A percentile compares a stretch with the other conserved stretches of the same genome.
Conservation (phyloP, 768 basidiomycete species). For the Leccinum disarticulatum region DNA sequence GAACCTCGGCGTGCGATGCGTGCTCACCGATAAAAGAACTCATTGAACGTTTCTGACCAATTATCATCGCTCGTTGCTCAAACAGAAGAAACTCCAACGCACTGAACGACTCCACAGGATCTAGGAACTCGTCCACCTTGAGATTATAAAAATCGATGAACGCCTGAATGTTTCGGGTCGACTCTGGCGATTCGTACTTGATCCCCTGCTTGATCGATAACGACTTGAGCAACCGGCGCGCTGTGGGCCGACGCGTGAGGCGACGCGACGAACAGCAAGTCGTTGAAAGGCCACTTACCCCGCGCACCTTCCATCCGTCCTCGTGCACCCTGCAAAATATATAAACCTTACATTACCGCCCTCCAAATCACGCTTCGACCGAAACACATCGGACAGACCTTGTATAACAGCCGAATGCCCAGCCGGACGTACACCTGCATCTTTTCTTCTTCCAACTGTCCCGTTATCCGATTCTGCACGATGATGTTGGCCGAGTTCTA, state of each 20-base stretch:
- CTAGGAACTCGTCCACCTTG: conserved; percentile 76
- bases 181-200: conserved; percentile 89
- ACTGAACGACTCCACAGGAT: conserved; percentile 86
- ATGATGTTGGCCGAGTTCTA: conserved; percentile 98
- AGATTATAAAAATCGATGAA: conserved; percentile 93
- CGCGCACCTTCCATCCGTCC: conserved; percentile 86
- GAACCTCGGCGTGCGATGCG: neutral
- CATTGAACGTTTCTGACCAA: conserved; percentile 78
- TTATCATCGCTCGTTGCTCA: neutral
- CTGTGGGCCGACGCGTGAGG: conserved; percentile 49
- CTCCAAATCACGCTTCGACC: neutral
- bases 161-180: conserved; percentile 75
- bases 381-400: conserved; percentile 40
- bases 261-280: neutral
- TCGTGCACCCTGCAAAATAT: conserved; percentile 62
- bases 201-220: conserved; percentile 90
- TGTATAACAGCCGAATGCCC: conserved; percentile 91
- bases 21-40: conserved; percentile 79
- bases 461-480: conserved; percentile 90
- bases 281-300: conserved; percentile 46
- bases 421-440: conserved; percentile 94
- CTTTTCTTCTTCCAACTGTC: conserved; percentile 95
- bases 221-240: conserved; percentile 72
- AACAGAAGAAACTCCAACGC: conserved; percentile 29
- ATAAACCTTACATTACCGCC: neutral